Evolutionary conservation across 129 eudicot species (phyloP).

Genomic region (Silybum marianum): DNA sequence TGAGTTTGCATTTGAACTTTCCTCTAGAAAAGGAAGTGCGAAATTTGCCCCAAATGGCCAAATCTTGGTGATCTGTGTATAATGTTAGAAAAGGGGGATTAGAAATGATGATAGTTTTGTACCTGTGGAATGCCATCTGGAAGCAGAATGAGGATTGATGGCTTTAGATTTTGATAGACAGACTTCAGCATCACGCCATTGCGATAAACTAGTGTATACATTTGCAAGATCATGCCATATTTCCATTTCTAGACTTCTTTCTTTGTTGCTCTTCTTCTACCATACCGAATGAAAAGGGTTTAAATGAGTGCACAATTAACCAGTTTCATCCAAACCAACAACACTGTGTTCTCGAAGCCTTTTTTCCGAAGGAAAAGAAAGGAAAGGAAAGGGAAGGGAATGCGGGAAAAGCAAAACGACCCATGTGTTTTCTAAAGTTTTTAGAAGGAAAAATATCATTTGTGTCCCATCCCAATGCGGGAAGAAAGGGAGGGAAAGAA

Average conservation of each 20-base stretch:
- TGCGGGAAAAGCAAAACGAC: not conserved
- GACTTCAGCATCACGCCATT: conserved; percentile 91
- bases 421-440: too few relatives aligned
- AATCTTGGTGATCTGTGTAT: not conserved
- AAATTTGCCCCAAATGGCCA: not conserved
- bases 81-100: not conserved
- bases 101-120: not conserved
- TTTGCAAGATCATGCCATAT: conserved; percentile 97
- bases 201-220: conserved; percentile 67
- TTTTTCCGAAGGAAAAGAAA: not conserved
- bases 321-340: not conserved
- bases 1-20: too few relatives aligned
- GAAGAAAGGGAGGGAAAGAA: not conserved
- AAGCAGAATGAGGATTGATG: conserved; percentile 78
- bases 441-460: not conserved
- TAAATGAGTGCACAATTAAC: not conserved
- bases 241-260: conserved; percentile 73
- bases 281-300: not conserved
- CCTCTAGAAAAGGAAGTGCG: conserved; percentile 1
- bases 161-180: conserved; percentile 80
- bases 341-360: not conserved
- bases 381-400: not conserved
- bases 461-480: not conserved
- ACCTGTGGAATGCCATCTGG: conserved; percentile 84
- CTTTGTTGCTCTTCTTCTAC: conserved; percentile 57